Base-by-base conservation (phyloP, 371 early-diverging fungal species). In the Cokeromyces recurvatus region DNA sequence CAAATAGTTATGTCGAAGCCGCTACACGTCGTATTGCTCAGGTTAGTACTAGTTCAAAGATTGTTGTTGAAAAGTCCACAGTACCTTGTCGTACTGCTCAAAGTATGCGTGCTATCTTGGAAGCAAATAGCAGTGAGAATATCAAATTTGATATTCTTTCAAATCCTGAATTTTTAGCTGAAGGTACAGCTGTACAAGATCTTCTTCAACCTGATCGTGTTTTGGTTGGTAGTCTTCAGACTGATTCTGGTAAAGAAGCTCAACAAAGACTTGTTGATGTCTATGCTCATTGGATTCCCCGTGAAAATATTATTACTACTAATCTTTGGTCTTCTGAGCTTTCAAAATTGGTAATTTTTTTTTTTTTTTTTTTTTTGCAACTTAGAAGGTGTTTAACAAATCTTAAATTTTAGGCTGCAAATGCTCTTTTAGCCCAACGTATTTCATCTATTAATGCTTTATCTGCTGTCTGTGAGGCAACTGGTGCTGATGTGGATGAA, bases 151-250 rank as follows among this genome's bases (percentile, higher is more conserved):
- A 88, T 43, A 92, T 96, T 51, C 77, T 96, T 39, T 90, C 94
- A 34, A 96, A 96, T 77, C 97, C 97, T 25, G 97, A 96, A 72
- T 96, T 96, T 71, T 81, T 96, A 63, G 92, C 94, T 50, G 97
- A 96, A 66, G 97, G 95, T 43, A 92, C 94, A 22, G 94, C 95
- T 35, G 82, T 94, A 54, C 59, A 57, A 20, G 94, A 96, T 66
- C 77, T 96, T 50, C 54, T 89, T 47, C 60, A 81, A 53, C 97
- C 97, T 29, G 97, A 94, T 69, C 90, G 97, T 55, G 91, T 94
- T 32, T 74, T 96, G 56, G 93, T 96, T 59, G 97, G 97, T 61
- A 82, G 85, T 43, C 74, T 89, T 51, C 85, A 84, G 53, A 91
- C 90, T n/a, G 67, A 72, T 29, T 84, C 84, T 49, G 90, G 92